Percentiles rank a stretch among this genome's conserved stretches.
These are phyloP conservation scores for Prunus davidiana DNA, from an alignment of 306 rosid species.

Conservation along the genomic window DNA sequence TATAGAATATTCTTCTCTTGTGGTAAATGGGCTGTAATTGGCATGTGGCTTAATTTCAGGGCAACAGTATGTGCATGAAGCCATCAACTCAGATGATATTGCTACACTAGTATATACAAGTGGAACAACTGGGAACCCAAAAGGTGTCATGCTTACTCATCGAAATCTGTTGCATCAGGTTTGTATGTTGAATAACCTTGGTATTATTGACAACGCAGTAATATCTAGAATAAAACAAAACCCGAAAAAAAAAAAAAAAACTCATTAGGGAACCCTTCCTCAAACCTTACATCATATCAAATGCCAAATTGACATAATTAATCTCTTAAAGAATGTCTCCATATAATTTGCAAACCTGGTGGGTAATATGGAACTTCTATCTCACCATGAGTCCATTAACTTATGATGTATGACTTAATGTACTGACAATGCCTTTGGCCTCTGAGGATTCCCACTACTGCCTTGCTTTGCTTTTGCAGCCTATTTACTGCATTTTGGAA, in stretches of 20 bases:
- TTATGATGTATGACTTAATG: neutral
- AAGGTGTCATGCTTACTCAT: constrained; percentile 94
- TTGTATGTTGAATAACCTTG: neutral
- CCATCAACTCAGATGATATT: constrained; percentile 67
- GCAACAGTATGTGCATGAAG: constrained; percentile 44
- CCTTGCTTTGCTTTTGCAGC: neutral
- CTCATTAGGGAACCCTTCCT: no score
- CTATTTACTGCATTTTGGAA: neutral
- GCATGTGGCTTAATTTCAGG: constrained; percentile 43
- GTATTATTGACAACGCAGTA: neutral
- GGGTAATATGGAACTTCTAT: neutral
- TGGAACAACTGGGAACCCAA: constrained; percentile 94
- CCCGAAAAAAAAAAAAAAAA: no score
- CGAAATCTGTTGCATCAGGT: constrained; percentile 94
- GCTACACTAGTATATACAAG: constrained; percentile 93
- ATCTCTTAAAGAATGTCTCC: neutral
- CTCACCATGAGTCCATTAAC: neutral
- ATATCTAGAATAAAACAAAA: neutral
- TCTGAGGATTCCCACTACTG: constrained; percentile 3
- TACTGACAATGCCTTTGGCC: neutral
- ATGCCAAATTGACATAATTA: neutral
- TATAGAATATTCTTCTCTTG: neutral
- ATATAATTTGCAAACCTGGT: neutral
- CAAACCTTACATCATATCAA: neutral
- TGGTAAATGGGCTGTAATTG: neutral